Evolutionary conservation across 2,329 filamentous ascomycete species (phyloP), one percentile per base, ranked within the genome.

Genomic region (Phaeosphaeriaceae sp.): DNA sequence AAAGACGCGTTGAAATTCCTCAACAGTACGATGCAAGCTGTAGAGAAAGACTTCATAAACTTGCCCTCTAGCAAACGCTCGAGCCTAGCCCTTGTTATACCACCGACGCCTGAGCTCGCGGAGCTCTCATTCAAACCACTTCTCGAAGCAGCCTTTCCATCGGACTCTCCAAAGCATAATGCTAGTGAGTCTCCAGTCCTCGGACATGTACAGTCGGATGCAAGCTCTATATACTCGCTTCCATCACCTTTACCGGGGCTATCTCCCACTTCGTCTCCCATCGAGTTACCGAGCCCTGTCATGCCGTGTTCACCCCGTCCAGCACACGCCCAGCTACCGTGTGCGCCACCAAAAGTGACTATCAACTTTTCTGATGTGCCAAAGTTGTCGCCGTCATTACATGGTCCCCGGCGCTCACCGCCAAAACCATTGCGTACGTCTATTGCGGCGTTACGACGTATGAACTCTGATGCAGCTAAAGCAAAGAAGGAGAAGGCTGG

Each of bases 401-500:
- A 52, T 17, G 72, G 72, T 1, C 79, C 79, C 0, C 76, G 79
- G 48, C 56, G 61, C 1, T 70, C 69, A 9, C 77, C 79, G 2
- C 72, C 75, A 1, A 74, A 74, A 54, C 73, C 75, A 13, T 65
- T 82, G 4, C 74, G 78, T 15, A 72, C 74, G 30, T 78, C 77
- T 8, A 78, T 80, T 44, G 60, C 71, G 72, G 58, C 75, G 19
- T 69, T 82, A 3, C 69, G 80, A 6, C 72, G 79, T 21, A 81
- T 81, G 79, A 81, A 82, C 62, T 78, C 75, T 24, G 79, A 81
- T 53, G 73, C 76, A 2, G 53, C 52, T 7, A 58, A 63, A 21
- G 61, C 63, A 5, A 59, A 60, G 23, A 61, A 60, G 15, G 54
- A 68, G 48, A 61, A 65, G 47, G 61, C 65, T 9, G 74, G 71